phyloP scores from a whole-genome alignment of 345 rosid species.

The Murraya koenigii region DNA sequence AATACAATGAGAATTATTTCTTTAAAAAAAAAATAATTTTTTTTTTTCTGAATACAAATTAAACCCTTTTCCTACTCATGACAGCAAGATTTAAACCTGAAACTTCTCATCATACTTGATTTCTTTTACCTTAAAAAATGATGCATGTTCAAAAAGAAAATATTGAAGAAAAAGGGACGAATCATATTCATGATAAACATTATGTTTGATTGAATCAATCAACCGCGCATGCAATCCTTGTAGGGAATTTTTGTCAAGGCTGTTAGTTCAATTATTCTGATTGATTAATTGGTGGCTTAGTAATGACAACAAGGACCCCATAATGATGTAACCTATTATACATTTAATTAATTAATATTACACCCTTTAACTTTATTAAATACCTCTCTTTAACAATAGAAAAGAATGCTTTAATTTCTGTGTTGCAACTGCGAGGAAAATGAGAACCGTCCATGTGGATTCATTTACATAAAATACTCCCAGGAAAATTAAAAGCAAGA shows the following conservation, averaged over 20 bases:
- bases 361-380: not conserved
- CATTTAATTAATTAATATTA: not conserved
- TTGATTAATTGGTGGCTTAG: constrained; percentile 15
- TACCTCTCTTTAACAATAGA: too few species aligned
- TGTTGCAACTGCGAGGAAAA: not conserved
- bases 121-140: not conserved
- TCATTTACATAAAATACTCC: not conserved
- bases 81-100: not conserved
- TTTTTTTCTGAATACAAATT: too few species aligned
- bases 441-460: constrained; percentile 33
- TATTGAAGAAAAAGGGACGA: not conserved
- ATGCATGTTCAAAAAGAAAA: too few species aligned
- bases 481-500: not conserved
- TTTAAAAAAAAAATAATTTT: too few species aligned
- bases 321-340: not conserved
- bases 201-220: not conserved
- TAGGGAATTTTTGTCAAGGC: not conserved
- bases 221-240: not conserved
- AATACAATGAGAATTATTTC: too few species aligned
- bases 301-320: constrained; percentile 37
- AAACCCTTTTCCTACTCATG: too few species aligned
- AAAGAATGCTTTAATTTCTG: not conserved
- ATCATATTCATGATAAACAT: too few species aligned
- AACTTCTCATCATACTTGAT: not conserved
- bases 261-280: constrained; percentile 10